A percentile compares a stretch with the other conserved stretches of the same genome.
Conservation (phyloP, 2,329 filamentous ascomycete species). For the Stemphylium lycopersici region DNA sequence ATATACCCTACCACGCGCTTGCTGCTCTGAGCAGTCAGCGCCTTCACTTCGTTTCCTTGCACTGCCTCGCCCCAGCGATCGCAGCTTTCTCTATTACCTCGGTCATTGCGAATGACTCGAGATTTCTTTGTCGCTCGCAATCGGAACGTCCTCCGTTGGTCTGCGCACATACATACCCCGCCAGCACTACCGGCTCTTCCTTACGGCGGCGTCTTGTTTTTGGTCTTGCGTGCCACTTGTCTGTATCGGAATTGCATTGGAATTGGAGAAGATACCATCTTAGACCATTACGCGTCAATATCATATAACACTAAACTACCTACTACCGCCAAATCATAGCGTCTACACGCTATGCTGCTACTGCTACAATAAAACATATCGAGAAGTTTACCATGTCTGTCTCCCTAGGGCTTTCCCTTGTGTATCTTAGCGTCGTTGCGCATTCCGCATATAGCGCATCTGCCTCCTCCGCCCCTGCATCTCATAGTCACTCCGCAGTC, state of each 20-base stretch:
- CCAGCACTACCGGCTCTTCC: background rate
- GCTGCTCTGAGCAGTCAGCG: background rate
- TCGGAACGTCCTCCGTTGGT: too few species aligned
- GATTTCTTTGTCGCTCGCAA: background rate
- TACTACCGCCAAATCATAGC: background rate
- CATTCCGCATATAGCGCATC: background rate
- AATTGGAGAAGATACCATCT: slow-evolving; percentile 15
- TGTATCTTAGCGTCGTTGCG: too few species aligned
- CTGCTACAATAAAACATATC: background rate
- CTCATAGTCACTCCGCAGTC: background rate
- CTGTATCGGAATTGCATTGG: background rate
- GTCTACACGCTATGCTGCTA: background rate
- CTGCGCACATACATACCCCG: background rate
- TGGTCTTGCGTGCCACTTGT: background rate
- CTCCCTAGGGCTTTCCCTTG: too few species aligned
- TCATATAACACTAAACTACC: slow-evolving; percentile 1
- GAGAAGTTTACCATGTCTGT: too few species aligned
- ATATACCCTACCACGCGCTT: slow-evolving; percentile 10
- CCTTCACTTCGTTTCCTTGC: slow-evolving; percentile 4
- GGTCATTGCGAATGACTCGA: background rate
- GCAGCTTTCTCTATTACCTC: background rate
- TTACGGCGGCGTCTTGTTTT: background rate
- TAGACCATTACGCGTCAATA: slow-evolving; percentile 12
- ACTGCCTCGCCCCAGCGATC: background rate
- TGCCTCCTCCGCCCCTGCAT: background rate